Evolutionary conservation across 352 stramenopile genomes (phyloP), one percentile per base, ranked within the genome.

Genomic region (Phytophthora tentaculata): DNA sequence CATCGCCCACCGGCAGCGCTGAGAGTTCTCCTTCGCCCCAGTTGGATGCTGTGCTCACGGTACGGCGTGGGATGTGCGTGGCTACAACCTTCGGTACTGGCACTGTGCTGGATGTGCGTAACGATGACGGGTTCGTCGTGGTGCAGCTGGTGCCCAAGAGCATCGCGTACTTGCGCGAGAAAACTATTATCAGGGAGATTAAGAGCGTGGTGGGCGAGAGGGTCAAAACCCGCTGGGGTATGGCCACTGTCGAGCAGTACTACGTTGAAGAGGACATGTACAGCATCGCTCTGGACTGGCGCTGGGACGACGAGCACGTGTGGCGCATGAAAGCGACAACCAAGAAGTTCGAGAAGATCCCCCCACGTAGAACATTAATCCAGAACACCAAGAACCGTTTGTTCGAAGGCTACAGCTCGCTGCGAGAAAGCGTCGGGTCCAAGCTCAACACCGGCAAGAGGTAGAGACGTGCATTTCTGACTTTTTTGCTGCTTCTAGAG

Each of bases 311-410:
- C 35, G 86, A 95, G 54, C 88, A 95, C 59, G 86, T 95, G 17
- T 95, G 85, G 85, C 84, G 86, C 64, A 95, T 95, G 88, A 95
- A 94, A 63, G 88, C 88, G 17, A 94, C 85, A n/a, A 94, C 85
- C 50, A 95, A 95, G 68, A 95, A 94, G 80, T 95, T 95, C 55
- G 86, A 95, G 43, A 94, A 92, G 76, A 83, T 95, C 50, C 48
- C 64, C 43, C 67, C 73, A 47, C 69, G 77, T n/a, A 73, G 77
- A 26, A 91, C 78, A 29, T 79, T 92, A 48, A 90, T 92, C 44
- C 81, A 92, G 61, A 89, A 87, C 71, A 92, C 83, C 26, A 95
- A 93, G 71, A 93, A 91, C 67, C 78, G 69, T 39, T 70, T 94
- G 26, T 92, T 94, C 44, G 82, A 91, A 61, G 83, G 86, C 22